Evolutionary conservation across 352 stramenopile genomes (phyloP), one percentile per base, ranked within the genome.

Genomic region (Pythium folliculosum): DNA sequence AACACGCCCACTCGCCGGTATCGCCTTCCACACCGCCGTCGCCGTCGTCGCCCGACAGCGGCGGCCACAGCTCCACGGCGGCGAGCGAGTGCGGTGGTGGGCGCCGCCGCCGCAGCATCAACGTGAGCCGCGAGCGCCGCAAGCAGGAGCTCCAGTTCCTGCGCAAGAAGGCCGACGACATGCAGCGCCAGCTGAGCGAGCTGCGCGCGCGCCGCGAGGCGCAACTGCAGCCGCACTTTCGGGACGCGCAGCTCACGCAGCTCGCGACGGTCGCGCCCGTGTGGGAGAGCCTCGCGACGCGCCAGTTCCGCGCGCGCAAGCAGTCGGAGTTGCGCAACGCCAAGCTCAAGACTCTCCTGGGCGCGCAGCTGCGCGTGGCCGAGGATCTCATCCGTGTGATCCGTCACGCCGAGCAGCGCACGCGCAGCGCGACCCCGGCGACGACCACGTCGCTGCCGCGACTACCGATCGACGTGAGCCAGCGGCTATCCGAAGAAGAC

Each of bases 211-310:
- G 45, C 0, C 63, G 63, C 7, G 48, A 65, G 16, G 21, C 38
- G 13, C 53, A 62, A 14, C 22, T 69, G 37, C 25, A 23, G 17
- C 45, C 54, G 14, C 58, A 63, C 30, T 61, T 45, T 14, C 37
- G 40, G 0, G 45, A 44, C 32, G 35, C n/a, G 0, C 5, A 32
- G 17, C 49, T 17, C n/a, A 17, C 17, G 12, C 52, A 64, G 54
- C 50, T 60, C 22, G 54, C 57, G 47, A 67, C 48, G 23, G 37
- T 64, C 5, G 60, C 54, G 21, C 57, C 67, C 7, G 38, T 73
- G 21, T 73, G 67, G 67, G 63, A 73, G 55, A 60, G 56, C 43
- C 51, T 73, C 38, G 54, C 55, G 32, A 47, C 25, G 40, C 54
- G 61, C 5, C 67, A 73, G 48, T 60, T 50, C 38, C 63, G 63